These are phyloP conservation scores for Akanthomyces lecanii DNA, from an alignment of 2,329 filamentous ascomycete species.

Conservation along the genomic window DNA sequence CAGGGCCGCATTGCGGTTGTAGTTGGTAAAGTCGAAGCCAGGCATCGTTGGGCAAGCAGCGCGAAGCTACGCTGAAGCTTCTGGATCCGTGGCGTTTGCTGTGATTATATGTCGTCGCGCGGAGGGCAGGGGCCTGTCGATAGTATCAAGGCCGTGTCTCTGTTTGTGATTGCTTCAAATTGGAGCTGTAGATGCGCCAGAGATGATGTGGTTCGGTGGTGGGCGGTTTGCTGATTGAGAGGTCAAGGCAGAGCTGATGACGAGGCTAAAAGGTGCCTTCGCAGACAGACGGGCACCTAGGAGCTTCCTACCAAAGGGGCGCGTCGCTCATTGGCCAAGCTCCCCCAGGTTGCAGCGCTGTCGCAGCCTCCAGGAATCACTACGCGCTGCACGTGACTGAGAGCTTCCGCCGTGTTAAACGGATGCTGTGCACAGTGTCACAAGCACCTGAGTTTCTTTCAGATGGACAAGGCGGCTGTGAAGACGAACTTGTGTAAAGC, in stretches of 20 bases:
- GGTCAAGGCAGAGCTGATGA: conserved; percentile 41
- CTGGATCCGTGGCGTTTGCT: background rate
- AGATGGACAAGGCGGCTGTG: background rate
- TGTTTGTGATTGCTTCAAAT: background rate
- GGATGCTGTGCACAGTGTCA: background rate
- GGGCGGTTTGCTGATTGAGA: background rate
- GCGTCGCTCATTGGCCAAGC: conserved; percentile 26
- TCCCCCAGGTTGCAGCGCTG: conserved; percentile 11
- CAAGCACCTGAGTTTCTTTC: background rate
- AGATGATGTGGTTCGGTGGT: background rate
- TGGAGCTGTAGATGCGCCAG: background rate
- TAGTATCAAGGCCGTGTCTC: background rate
- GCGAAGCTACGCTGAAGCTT: background rate
- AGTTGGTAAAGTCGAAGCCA: conserved; percentile 99
- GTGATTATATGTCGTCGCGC: background rate
- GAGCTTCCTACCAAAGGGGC: conserved; percentile 21
- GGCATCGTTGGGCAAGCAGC: conserved; percentile 57
- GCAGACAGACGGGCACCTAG: conserved; percentile 16
- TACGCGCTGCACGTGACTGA: conserved; percentile 9
- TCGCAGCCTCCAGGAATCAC: conserved; percentile 5
- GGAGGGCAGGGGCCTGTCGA: background rate
- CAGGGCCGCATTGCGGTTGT: conserved; percentile 96
- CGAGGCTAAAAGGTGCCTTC: conserved; percentile 41
- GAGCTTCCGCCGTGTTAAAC: conserved; percentile 3
- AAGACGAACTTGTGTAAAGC: background rate